A percentile compares a stretch with the other conserved stretches of the same genome.
phyloP scores from a whole-genome alignment of 352 stramenopile genomes.

The Phytophthora pisi region DNA sequence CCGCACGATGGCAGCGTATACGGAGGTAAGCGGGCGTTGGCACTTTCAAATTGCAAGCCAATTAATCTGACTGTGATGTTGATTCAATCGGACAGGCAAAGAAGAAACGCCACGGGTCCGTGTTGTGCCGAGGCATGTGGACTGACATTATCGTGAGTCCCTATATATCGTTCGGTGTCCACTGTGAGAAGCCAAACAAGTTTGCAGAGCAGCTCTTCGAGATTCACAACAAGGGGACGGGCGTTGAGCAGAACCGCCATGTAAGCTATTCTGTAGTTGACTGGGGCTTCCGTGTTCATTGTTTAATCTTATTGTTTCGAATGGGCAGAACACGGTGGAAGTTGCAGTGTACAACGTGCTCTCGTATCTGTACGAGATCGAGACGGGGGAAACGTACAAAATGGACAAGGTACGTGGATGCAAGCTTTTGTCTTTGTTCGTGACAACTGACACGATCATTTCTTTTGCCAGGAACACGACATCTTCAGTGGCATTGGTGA shows the following conservation, averaged over 20 bases:
- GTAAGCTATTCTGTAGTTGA: conserved; percentile 38
- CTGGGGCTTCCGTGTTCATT: background rate
- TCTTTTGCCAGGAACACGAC: conserved; percentile 57
- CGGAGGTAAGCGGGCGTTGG: conserved; percentile 47
- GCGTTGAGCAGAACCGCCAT: conserved; percentile 94
- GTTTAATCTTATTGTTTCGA: background rate
- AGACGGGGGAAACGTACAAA: conserved; percentile 85
- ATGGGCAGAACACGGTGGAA: conserved; percentile 88
- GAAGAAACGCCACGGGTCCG: conserved; percentile 77
- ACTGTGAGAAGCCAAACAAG: conserved; percentile 73
- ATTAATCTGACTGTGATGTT: background rate
- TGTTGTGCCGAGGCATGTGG: conserved; percentile 89
- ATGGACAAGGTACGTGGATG: conserved; percentile 77
- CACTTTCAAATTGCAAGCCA: background rate
- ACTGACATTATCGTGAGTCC: conserved; percentile 91
- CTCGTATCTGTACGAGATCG: conserved; percentile 91
- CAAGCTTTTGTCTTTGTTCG: background rate
- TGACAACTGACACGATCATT: background rate
- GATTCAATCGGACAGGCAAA: conserved; percentile 39
- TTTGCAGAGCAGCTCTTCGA: conserved; percentile 91
- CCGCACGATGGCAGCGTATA: conserved; percentile 90
- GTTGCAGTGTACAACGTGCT: conserved; percentile 93
- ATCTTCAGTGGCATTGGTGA: conserved; percentile 89
- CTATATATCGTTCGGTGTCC: conserved; percentile 91
- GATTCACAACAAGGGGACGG: conserved; percentile 92